phyloP scores from a whole-genome alignment of 1,139 yeast species.

The Scheffersomyces segobiensis region DNA sequence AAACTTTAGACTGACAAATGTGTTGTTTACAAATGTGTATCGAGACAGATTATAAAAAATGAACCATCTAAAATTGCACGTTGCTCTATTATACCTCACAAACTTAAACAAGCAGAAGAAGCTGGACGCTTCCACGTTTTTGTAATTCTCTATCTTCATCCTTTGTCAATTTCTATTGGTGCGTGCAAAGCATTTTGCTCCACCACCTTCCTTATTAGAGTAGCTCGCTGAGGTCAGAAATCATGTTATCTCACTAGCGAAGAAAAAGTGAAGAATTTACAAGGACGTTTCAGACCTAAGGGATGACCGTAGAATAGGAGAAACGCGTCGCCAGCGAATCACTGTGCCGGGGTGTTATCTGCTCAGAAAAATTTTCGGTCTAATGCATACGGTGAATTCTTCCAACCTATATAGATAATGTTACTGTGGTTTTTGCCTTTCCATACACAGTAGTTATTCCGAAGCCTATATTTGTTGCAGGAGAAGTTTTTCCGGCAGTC shows the following conservation, averaged over 20 bases:
- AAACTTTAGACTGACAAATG: not conserved
- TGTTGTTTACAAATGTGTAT: not conserved
- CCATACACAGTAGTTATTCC: not conserved
- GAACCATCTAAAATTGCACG: not conserved
- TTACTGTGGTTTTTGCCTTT: not conserved
- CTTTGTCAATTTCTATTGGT: not conserved
- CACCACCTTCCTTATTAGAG: not conserved
- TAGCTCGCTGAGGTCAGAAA: not conserved
- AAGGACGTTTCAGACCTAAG: not conserved
- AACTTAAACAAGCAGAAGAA: too few relatives aligned
- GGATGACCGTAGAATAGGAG: not conserved
- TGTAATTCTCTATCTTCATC: not conserved
- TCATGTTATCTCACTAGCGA: not conserved
- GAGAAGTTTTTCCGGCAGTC: not conserved
- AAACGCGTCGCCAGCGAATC: not conserved
- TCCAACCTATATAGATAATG: not conserved
- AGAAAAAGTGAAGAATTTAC: not conserved
- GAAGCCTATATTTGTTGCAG: not conserved
- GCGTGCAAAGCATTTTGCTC: not conserved
- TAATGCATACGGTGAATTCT: not conserved
- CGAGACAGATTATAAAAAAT: not conserved
- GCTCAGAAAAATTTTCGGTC: not conserved
- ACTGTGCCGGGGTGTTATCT: not conserved
- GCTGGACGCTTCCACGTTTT: not conserved
- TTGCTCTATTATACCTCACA: not conserved